Evolutionary conservation across 2,329 filamentous ascomycete genomes (phyloP).

Genomic region (Monosporascus cannonballus): DNA sequence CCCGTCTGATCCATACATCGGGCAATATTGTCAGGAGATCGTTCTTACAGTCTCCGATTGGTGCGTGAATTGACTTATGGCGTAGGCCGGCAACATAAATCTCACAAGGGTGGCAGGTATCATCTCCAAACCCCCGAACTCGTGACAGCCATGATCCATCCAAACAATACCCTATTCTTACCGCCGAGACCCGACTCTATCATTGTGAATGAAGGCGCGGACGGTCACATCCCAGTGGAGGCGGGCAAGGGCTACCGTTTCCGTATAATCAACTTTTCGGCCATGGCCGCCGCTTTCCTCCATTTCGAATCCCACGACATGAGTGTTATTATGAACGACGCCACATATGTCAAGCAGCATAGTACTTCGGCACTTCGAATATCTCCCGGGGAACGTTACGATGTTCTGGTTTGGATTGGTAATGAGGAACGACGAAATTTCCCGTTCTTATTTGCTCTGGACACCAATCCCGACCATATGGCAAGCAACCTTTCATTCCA

Average conservation of each 20-base stretch:
- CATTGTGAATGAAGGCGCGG: slow-evolving; percentile 37
- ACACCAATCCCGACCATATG: slow-evolving; percentile 37
- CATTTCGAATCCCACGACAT: slow-evolving; percentile 38
- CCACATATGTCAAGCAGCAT: slow-evolving; percentile 31
- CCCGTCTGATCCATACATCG: slow-evolving; percentile 44
- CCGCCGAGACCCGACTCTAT: slow-evolving; percentile 37
- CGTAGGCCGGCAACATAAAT: slow-evolving; percentile 34
- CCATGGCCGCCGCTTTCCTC: slow-evolving; percentile 36
- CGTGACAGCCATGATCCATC: slow-evolving; percentile 32
- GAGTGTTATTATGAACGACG: slow-evolving; percentile 39
- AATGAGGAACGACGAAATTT: slow-evolving; percentile 32
- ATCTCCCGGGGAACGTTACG: slow-evolving; percentile 39
- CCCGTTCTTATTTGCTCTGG: slow-evolving; percentile 37
- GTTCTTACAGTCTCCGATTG: slow-evolving; percentile 52
- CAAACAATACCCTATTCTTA: slow-evolving; percentile 31
- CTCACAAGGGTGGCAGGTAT: slow-evolving; percentile 30
- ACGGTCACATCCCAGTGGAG: slow-evolving; percentile 30
- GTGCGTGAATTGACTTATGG: slow-evolving; percentile 31
- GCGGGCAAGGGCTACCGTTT: slow-evolving; percentile 41
- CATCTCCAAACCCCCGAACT: slow-evolving; percentile 32
- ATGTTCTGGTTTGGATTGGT: slow-evolving; percentile 37
- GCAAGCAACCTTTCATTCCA: slow-evolving; percentile 16
- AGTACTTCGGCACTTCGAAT: slow-evolving; percentile 33
- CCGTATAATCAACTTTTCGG: slow-evolving; percentile 40
- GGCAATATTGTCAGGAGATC: slow-evolving; percentile 52